These are phyloP conservation scores for Euphorbia lathyris DNA, from an alignment of 345 rosid genomes.

Conservation along the genomic window DNA sequence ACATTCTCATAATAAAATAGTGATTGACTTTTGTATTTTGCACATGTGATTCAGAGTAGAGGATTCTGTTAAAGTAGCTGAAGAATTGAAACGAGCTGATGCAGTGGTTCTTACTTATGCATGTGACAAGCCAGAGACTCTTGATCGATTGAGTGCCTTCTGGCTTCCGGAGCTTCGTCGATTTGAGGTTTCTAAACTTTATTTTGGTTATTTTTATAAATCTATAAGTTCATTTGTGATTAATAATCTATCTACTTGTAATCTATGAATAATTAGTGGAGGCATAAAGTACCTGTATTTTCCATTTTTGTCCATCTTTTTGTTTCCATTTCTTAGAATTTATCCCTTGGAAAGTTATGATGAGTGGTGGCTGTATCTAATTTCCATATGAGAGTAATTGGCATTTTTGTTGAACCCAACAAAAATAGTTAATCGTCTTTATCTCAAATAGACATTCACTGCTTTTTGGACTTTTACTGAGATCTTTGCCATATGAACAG, in stretches of 20 bases:
- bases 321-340: neutral
- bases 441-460: neutral
- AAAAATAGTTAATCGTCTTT: neutral
- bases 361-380: neutral
- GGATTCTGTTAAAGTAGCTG: conserved; percentile 57
- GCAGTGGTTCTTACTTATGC: conserved; percentile 87
- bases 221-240: neutral
- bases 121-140: conserved; percentile 58
- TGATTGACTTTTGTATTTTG: neutral
- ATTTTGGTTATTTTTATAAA: neutral
- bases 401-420: neutral
- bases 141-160: conserved; percentile 58
- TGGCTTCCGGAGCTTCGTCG: conserved; percentile 83
- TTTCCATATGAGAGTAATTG: neutral
- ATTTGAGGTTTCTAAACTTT: conserved; percentile 40
- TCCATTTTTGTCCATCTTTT: neutral
- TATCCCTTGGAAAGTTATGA: neutral
- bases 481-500: neutral
- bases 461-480: neutral
- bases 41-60: conserved; percentile 40
- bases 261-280: neutral
- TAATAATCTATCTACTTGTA: neutral
- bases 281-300: neutral
- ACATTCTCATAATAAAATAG: neutral
- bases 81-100: conserved; percentile 73